phyloP scores from a whole-genome alignment of 306 rosid species.

The Inga leiocalycina region DNA sequence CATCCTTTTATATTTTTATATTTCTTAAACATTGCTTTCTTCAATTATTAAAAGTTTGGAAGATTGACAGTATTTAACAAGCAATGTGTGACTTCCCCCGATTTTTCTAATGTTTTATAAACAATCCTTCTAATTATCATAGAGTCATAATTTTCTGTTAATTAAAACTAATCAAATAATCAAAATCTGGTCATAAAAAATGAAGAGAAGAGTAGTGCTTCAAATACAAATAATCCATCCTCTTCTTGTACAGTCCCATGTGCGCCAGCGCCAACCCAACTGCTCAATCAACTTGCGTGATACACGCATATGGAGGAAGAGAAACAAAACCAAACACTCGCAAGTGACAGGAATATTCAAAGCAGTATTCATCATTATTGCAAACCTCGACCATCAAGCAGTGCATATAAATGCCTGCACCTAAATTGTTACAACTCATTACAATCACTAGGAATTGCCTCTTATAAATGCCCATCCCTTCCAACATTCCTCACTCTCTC shows the following conservation, averaged over 20 bases:
- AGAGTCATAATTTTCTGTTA: background rate
- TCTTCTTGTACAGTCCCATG: background rate
- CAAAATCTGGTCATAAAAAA: background rate
- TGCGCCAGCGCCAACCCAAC: background rate
- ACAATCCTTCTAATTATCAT: too few relatives aligned
- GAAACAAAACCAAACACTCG: background rate
- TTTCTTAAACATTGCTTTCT: background rate
- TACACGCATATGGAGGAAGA: background rate
- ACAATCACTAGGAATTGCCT: constrained; percentile 38
- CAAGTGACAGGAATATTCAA: constrained; percentile 4
- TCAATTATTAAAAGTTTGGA: background rate
- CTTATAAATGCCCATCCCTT: constrained; percentile 29
- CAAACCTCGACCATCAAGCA: constrained; percentile 7
- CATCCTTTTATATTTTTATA: background rate
- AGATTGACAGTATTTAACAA: background rate
- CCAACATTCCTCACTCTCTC: background rate
- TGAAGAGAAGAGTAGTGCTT: background rate
- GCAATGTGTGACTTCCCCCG: background rate
- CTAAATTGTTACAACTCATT: constrained; percentile 27
- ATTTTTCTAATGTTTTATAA: background rate
- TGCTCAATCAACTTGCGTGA: background rate
- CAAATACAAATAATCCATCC: too few relatives aligned
- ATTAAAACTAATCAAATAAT: background rate
- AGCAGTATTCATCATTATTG: background rate
- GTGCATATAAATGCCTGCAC: constrained; percentile 28